Evolutionary conservation across 2,329 filamentous ascomycete species (phyloP).

Genomic region (Lithohypha guttulata): DNA sequence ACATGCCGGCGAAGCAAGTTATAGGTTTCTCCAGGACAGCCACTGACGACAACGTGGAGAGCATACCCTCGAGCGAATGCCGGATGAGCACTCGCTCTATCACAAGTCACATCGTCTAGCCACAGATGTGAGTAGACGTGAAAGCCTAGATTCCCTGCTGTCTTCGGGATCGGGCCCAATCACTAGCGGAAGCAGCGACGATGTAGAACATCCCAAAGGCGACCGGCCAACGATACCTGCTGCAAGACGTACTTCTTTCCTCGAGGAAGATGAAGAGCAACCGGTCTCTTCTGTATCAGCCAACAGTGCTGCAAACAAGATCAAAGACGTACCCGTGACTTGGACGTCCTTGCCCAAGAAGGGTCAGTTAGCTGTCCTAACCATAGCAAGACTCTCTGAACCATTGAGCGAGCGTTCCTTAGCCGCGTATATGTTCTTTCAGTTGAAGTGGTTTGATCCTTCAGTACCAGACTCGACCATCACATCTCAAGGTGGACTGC

Average conservation of each 20-base stretch:
- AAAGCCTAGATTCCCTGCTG: conserved; percentile 2
- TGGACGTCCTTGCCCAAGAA: conserved; percentile 69
- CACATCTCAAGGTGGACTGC: conserved; percentile 63
- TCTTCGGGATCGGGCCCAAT: background rate
- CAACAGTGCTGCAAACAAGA: conserved; percentile 1
- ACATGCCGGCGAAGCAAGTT: no score
- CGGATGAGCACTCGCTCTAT: background rate
- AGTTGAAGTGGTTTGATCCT: conserved; percentile 67
- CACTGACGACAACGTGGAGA: background rate
- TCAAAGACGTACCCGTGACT: conserved; percentile 41
- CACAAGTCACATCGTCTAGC: background rate
- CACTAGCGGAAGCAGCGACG: background rate
- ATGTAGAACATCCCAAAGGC: background rate
- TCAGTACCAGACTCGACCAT: conserved; percentile 52
- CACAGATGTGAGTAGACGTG: conserved; percentile 1
- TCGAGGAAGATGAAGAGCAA: conserved; percentile 22
- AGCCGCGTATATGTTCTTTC: conserved; percentile 76
- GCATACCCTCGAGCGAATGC: background rate
- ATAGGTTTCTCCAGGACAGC: no score
- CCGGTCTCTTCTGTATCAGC: conserved; percentile 13
- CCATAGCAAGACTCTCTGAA: conserved; percentile 67
- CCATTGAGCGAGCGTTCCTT: conserved; percentile 70
- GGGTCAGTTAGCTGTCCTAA: conserved; percentile 65
- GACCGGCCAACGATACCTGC: conserved; percentile 9
- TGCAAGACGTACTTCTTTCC: conserved; percentile 18